Evolutionary conservation across 148 eudicot genomes (phyloP), one percentile per base, ranked within the genome.

Genomic region (Arctostaphylos glauca): DNA sequence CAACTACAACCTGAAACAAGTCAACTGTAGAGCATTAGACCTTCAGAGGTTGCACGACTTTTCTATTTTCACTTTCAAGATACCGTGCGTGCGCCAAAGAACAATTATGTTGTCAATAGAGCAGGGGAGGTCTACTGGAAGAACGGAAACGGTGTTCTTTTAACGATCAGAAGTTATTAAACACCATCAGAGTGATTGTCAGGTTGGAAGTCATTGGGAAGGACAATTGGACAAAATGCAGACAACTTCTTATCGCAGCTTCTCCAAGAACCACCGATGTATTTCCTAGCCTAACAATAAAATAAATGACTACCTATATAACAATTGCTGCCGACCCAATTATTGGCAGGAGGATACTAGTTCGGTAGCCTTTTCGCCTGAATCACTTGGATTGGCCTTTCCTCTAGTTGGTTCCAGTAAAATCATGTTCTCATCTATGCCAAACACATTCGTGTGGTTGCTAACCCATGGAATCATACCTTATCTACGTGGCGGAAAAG

Each of bases 1-100:
- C 97, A 55, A 97, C 83, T 68, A 94, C 81, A 80, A 92, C 92
- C 99, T 94, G 78, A 48, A 80, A 78, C 83, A 31, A 83, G 80
- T 19, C 53, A 41, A 75, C 44, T 75, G 47, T 0, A 60, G 10
- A 19, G 38, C 13, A 43, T 43, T 50, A n/a, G 41, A 70, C 54
- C 19, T 71, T 66, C 46, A 9, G 8, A 90, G n/a, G 43, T 31
- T 25, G 81, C 41, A 21, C 13, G 62, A 70, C 18, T 3, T 59
- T 14, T 41, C 70, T 2, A 5, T 58, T 47, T 6, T 23, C n/a
- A 16, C 12, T 19, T 59, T 77, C 44, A 21, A 47, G 4, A 23
- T 21, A 12, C 52, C 16, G 19, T 8, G 50, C 16, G 19, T 8
- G 50, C 1, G 50, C 76, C 2, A 70, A 16, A 38, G 15, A 70